Conservation (phyloP, 108 stramenopile species). For the Skeletonema tropicum region DNA sequence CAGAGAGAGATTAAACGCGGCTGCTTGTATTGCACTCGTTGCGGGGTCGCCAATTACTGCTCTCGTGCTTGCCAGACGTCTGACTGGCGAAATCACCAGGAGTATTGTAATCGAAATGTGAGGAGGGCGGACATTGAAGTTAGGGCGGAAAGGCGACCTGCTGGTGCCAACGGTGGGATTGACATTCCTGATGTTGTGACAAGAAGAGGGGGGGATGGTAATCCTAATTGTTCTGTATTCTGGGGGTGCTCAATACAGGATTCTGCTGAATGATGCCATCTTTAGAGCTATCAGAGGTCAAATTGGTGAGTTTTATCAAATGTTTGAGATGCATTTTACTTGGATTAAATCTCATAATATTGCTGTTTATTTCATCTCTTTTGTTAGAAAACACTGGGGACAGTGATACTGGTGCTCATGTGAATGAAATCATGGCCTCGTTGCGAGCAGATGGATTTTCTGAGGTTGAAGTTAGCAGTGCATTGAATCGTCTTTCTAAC, state of each 20-base stretch:
- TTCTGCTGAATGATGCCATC: background rate
- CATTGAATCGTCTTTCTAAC: slow-evolving; percentile 53
- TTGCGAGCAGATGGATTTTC: slow-evolving; percentile 26
- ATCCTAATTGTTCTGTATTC: background rate
- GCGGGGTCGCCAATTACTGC: background rate
- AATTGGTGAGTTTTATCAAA: background rate
- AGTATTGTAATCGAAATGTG: background rate
- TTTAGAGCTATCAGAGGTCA: background rate
- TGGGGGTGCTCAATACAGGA: background rate
- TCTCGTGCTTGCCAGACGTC: background rate
- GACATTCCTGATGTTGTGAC: background rate
- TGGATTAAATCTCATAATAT: background rate
- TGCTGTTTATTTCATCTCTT: background rate
- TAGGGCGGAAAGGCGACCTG: background rate
- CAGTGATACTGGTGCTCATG: slow-evolving; percentile 43
- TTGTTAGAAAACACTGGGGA: background rate
- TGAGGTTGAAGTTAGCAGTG: slow-evolving; percentile 57
- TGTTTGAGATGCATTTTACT: background rate
- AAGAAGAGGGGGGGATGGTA: background rate
- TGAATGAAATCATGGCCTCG: slow-evolving; percentile 35
- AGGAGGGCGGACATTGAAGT: background rate
- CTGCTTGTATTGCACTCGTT: background rate
- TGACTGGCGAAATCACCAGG: slow-evolving; percentile 4
- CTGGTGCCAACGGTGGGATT: background rate
- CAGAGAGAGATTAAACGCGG: background rate